Percentiles rank a stretch among this genome's conserved stretches.
These are phyloP conservation scores for Boletus sp. DNA, from an alignment of 768 basidiomycete genomes.

Conservation along the genomic window DNA sequence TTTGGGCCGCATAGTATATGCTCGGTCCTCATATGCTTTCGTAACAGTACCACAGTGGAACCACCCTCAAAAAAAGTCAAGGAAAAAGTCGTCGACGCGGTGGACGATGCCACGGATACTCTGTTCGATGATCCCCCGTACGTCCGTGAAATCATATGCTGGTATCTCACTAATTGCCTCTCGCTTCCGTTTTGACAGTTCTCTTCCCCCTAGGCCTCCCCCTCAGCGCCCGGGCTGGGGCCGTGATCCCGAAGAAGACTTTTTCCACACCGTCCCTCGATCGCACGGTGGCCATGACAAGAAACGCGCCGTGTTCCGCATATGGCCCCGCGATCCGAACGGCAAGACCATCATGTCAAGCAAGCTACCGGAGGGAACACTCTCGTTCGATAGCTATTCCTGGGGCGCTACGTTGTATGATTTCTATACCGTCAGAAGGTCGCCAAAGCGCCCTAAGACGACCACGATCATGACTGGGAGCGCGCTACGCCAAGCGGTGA, in stretches of 20 bases:
- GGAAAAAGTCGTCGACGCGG: background rate
- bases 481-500: constrained; percentile 10
- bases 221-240: constrained; percentile 9
- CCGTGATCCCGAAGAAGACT: background rate
- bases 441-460: background rate
- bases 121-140: too few relatives aligned
- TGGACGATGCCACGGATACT: too few relatives aligned
- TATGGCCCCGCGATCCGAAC: background rate
- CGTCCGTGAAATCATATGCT: background rate
- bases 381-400: constrained; percentile 16
- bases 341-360: constrained; percentile 6
- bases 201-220: background rate
- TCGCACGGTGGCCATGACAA: background rate
- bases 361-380: constrained; percentile 8
- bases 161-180: background rate
- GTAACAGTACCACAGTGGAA: background rate
- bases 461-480: constrained; percentile 20
- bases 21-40: background rate
- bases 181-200: background rate
- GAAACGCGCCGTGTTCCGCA: background rate
- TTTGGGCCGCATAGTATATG: background rate
- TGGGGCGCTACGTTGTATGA: constrained; percentile 33
- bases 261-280: constrained; percentile 4
- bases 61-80: background rate
- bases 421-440: constrained; percentile 14